Base-by-base conservation (phyloP, 2,329 filamentous ascomycete species). In the Amauroascus niger region DNA sequence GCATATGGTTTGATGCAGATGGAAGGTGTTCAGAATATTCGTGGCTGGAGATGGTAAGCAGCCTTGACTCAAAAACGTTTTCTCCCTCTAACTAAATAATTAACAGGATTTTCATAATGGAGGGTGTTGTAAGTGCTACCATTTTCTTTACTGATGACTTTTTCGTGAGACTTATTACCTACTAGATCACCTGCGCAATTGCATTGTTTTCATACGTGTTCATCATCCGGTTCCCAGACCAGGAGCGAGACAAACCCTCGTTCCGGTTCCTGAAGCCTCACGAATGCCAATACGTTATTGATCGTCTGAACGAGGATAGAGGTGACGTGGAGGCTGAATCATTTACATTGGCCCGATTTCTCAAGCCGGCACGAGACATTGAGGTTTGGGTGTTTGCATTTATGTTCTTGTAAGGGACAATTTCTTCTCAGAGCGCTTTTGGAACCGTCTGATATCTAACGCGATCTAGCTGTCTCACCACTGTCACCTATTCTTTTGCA, bases 401-500 rank as follows among this genome's bases (percentile, higher is more conserved):
- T 69, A 69, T 76, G 51, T 75, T 74, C 63, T 74, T 72, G 58
- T 60, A 52, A 39, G 53, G 43, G 5, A 47, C 8, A n/a, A n/a
- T n/a, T n/a, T n/a, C 20, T 16, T 22, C 24, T 8, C 22, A 2
- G 6, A 45, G 18, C 11, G 18, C 8, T 3, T 13, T 30, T 45
- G 5, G 39, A 41, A 24, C 7, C 11, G 13, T 5, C 14, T 7
- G 4, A 45, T 3, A 28, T 45, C 24, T 45, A 30, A 45, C 41
- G 8, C 6, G 13, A 28, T 22, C 79, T 64, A 79, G 80, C 71
- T 79, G 79, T 67, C 79, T 79, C 1, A 87, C 85, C 1, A 85
- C 84, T 24, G 77, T 86, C 53, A 76, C 76, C 1, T 88, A 89
- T 64, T 80, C 84, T 0, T 75, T 89, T 5, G 82, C 84, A 3